Base-by-base conservation (phyloP, 176 grass and related monocot genomes). In the Lolium multiflorum region DNA sequence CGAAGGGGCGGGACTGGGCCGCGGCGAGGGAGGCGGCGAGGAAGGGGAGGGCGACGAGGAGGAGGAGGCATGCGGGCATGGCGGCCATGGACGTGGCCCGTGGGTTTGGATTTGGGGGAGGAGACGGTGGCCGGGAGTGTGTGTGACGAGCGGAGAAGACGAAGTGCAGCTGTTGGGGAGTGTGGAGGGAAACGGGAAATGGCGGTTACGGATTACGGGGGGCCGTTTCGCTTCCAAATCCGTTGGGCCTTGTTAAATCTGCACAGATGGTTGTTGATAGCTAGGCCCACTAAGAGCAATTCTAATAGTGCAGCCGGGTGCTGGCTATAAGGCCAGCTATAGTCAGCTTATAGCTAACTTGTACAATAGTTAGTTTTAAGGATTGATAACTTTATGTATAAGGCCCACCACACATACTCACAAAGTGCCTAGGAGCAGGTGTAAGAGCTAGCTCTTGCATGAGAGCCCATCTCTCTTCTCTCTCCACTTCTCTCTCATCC, bases 81-180 rank as follows among this genome's bases (percentile, higher is more conserved):
- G 44, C 35, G 26, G 46, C 48, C 91, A 83, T 89, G 66, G 59
- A 38, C 11, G 24, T 55, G 75, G 66, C 41, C 38, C 11, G 24
- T 55, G 75, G 20, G 41, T 9, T 77, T 7, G 57, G 67, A 11
- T 17, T 26, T 8, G 63, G 63, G 14, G 67, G 57, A 74, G 64
- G 22, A 50, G 54, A 58, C 18, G 66, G 39, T 68, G 68, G 35
- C 37, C 8, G 25, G 73, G 49, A 76, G 73, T 52, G 74, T 75
- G 73, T 26, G 74, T 75, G 72, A 75, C 72, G 76, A 73, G 82
- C 78, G 83, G 79, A 88, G 92, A 87, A 68, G 87, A 67, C 77
- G 52, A 79, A 44, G 47, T 10, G 63, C 46, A 18, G 44, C 60
- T 9, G 54, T 80, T 21, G 82, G 25, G 41, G 48, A 66, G 26